Conservation (phyloP, 768 basidiomycete species). For the Cystobasidium onofrii region DNA sequence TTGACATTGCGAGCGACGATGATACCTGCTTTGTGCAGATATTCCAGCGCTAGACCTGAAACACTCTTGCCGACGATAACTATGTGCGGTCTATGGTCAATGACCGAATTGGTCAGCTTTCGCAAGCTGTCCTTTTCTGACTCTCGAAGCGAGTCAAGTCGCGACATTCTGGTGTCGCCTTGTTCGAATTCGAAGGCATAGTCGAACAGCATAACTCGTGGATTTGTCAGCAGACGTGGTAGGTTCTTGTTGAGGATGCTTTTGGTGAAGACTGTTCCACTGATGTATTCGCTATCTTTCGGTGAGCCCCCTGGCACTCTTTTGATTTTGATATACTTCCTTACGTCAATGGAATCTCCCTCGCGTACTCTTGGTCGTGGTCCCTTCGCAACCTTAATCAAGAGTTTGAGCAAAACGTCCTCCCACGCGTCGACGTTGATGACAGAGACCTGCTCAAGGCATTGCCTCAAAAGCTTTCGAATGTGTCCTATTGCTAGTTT, state of each 20-base stretch:
- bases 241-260: conserved; percentile 95
- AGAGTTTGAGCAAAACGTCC: conserved; percentile 66
- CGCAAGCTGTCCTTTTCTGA: conserved; percentile 80
- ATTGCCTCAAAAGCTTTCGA: conserved; percentile 81
- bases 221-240: conserved; percentile 70
- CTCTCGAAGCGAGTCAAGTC: conserved; percentile 87
- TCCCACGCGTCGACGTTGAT: conserved; percentile 84
- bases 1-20: conserved; percentile 86
- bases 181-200: conserved; percentile 67
- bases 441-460: conserved; percentile 71
- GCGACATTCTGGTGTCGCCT: conserved; percentile 60
- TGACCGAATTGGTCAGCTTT: conserved; percentile 77
- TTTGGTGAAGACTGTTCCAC: conserved; percentile 94
- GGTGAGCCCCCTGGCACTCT: conserved; percentile 92
- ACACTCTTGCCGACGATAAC: conserved; percentile 87
- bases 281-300: conserved; percentile 88
- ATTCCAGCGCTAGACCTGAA: conserved; percentile 79
- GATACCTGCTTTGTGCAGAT: conserved; percentile 72
- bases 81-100: conserved; percentile 82
- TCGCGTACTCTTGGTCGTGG: conserved; percentile 40
- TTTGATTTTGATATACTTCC: conserved; percentile 94
- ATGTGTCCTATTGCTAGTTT: conserved; percentile 79
- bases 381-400: conserved; percentile 68
- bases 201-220: conserved; percentile 76
- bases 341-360: conserved; percentile 83